Evolutionary conservation across 2,329 filamentous ascomycete species (phyloP).

Genomic region (Lasiodiplodia gonubiensis): DNA sequence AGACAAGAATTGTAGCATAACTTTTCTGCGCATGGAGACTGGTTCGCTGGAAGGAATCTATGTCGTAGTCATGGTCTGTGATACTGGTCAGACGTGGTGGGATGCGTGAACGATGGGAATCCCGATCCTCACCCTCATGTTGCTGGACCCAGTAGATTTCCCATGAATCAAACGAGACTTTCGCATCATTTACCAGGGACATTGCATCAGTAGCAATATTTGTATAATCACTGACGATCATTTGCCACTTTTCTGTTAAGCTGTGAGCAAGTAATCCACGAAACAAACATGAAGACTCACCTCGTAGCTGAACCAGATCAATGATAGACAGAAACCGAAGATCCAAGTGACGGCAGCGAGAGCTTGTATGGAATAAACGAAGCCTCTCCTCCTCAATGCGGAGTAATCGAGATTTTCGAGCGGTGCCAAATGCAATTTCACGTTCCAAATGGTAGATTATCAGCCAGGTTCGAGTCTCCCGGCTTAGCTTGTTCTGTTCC

Average conservation of each 20-base stretch:
- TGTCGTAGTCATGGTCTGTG: background rate
- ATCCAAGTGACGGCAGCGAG: background rate
- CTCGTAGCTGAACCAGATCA: background rate
- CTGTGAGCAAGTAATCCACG: background rate
- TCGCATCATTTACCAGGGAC: background rate
- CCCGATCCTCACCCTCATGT: background rate
- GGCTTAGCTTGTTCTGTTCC: background rate
- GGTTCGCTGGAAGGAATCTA: background rate
- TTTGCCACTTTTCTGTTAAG: conserved; percentile 1
- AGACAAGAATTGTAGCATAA: background rate
- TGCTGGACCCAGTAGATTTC: background rate
- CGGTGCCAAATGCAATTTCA: conserved; percentile 15
- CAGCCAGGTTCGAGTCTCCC: background rate
- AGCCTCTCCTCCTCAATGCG: background rate
- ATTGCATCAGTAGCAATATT: background rate
- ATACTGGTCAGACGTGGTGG: background rate
- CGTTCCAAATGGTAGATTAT: conserved; percentile 18
- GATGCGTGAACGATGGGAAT: too few relatives aligned
- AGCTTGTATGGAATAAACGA: background rate
- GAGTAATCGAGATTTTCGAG: background rate
- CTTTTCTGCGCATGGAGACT: background rate
- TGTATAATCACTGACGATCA: background rate
- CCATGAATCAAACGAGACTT: background rate
- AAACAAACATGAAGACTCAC: background rate
- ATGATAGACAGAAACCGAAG: conserved; percentile 10